Base-by-base conservation (phyloP, 2,329 filamentous ascomycete species). In the Diaporthe citrichinensis region DNA sequence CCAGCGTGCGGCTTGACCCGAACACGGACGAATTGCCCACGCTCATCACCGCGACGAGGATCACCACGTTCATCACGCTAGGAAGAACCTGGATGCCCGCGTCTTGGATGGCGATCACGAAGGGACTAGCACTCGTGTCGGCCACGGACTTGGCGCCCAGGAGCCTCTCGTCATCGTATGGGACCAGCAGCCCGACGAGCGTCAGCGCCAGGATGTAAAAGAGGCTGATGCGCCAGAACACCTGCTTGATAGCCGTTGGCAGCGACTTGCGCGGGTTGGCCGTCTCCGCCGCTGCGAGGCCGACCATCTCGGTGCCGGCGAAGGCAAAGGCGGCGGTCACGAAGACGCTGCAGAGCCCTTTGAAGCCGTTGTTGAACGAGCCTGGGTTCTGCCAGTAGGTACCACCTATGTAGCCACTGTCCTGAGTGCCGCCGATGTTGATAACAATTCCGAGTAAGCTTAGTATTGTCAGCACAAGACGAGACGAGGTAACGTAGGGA, bases 1-100 rank as follows among this genome's bases (percentile, higher is more conserved):
- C 95, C 10, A 98, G 91, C 2, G 96, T 98, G 80, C 96, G 92
- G 1, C 95, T 97, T 34, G 95, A 96, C 49, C 95, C 96, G 80
- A 98, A 98, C 76, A 98, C 93, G 77, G 95, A 93, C 9, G 95
- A 96, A 84, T 98, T 98, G 75, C 95, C 95, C 76, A 98, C 96
- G 0, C 95, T 97, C 31, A 98, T 87, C 31, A 98, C 95, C 28
- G 96, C 94, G 77, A 98, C 92, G 81, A 98, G 92, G 82, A 98
- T 98, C 76, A 98, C 95, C n/a, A 92, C 92, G 84, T 98, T 98
- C 94, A 98, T 97, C 72, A 98, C 90, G 0, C 94, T 96, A 2
- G 95, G 95, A 3, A 98, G 90, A 2, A 93, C 92, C 57, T 90
- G 86, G 80, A 98, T 97, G 12, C 94, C 93, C 1, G 95, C 95